Base-by-base conservation (phyloP, 2,329 filamentous ascomycete genomes). In the Berkeleyomyces basicola region DNA sequence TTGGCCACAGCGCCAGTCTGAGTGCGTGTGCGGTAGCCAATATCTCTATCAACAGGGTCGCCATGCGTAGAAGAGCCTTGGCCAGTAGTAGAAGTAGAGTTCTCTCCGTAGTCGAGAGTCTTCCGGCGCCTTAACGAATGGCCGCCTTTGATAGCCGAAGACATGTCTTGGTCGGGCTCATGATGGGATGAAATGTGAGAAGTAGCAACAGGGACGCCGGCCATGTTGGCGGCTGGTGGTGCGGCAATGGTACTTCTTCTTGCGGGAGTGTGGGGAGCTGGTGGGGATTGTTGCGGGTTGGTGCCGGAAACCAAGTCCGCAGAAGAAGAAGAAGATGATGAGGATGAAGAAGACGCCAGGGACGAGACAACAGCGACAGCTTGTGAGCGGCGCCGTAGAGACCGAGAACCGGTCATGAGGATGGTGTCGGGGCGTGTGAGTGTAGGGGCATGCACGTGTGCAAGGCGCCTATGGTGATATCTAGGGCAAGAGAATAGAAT, bases 101-200 rank as follows among this genome's bases (percentile, higher is more conserved):
- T 55, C 51, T 82, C 79, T 65, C 81, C 78, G 73, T 83, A 83
- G 70, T 83, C 80, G 66, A 83, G 75, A 64, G 79, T 79, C 60
- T 78, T 73, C 61, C 80, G 76, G 70, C 79, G 81, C 66, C 81
- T 76, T 39, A 83, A 75, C 42, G 79, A 81, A 71, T 82, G 81
- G 58, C 81, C 80, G 61, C 81, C 80, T 69, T 83, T 83, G 61
- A 61, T 57, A 36, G 59, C 62, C 16, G 62, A 44, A 23, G 61
- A 39, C 31, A 42, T 53, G 40, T 61, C 60, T 42, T 43, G 62
- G 9, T 64, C 61, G 31, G 63, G 36, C 23, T 59, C 60, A n/a
- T 61, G 42, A 11, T 58, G 51, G 55, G 40, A 53, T 36, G 43
- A 23, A 11, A 46, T 42, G 55, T 33, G 44, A 31, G 43, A 62